Evolutionary conservation across 345 rosid genomes (phyloP).

Genomic region (Melaleuca quinquenervia): DNA sequence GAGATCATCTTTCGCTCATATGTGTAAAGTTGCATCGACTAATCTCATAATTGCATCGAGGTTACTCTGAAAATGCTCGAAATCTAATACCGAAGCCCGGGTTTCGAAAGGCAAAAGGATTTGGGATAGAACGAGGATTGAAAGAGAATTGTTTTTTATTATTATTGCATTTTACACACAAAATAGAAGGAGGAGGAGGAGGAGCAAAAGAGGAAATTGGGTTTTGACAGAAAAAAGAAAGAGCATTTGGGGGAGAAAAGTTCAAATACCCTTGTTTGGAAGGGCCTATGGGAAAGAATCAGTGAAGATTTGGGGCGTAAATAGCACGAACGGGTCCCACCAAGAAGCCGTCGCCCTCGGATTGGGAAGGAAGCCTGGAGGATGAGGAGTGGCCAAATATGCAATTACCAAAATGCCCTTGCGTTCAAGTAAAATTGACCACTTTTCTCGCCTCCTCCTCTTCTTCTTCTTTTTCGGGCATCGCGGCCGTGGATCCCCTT

Average conservation of each 20-base stretch:
- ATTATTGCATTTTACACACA: too few species aligned
- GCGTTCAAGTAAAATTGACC: background rate
- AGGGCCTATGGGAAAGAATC: background rate
- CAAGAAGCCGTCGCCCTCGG: background rate
- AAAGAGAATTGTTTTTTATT: too few species aligned
- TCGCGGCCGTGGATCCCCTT: background rate
- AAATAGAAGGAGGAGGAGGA: too few species aligned
- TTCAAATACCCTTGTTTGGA: background rate
- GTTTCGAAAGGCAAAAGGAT: background rate
- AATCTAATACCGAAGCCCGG: background rate
- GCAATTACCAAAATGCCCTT: background rate
- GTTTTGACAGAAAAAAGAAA: background rate
- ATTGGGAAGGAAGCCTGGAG: background rate
- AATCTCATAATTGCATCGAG: background rate
- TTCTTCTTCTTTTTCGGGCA: background rate
- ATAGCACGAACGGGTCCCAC: background rate
- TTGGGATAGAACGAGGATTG: too few species aligned
- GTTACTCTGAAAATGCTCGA: background rate
- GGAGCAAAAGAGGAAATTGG: too few species aligned
- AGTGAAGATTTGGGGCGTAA: background rate
- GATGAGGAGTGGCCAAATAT: background rate
- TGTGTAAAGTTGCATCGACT: background rate
- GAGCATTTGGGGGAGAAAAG: background rate
- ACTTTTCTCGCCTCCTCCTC: background rate
- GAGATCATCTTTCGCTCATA: background rate